Percentiles rank a stretch among this genome's conserved stretches.
phyloP scores from a whole-genome alignment of 208 protist species.

The Wallacemonas sp. region DNA sequence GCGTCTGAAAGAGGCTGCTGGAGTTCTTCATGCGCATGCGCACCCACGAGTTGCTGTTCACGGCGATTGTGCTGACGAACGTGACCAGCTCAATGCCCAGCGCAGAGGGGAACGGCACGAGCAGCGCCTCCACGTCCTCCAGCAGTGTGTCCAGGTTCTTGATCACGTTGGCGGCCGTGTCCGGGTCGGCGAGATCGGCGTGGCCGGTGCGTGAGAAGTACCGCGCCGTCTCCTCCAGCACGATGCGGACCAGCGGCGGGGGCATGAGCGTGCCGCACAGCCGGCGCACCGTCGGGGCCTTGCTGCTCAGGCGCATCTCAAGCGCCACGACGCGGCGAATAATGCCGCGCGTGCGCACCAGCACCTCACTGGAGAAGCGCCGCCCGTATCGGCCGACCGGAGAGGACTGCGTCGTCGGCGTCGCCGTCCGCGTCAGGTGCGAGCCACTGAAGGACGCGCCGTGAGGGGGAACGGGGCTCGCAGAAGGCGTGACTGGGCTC shows the following conservation, averaged over 20 bases:
- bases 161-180: constrained; percentile 67
- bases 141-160: constrained; percentile 80
- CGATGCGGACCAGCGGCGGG: constrained; percentile 48
- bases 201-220: constrained; percentile 58
- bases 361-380: constrained; percentile 42
- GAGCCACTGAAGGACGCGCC: neutral
- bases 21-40: constrained; percentile 85
- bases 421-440: neutral
- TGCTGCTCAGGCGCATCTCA: constrained; percentile 66
- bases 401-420: neutral
- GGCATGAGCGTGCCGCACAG: constrained; percentile 44
- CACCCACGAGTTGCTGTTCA: constrained; percentile 86
- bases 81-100: constrained; percentile 76
- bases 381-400: constrained; percentile 11
- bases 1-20: constrained; percentile 75
- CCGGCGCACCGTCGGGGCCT: constrained; percentile 51
- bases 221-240: constrained; percentile 71
- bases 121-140: constrained; percentile 48
- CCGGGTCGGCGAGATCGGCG: constrained; percentile 31
- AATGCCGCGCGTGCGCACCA: constrained; percentile 53
- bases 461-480: neutral
- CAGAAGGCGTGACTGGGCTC: neutral
- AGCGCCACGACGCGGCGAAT: constrained; percentile 71
- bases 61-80: constrained; percentile 81
- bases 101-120: constrained; percentile 56